Evolutionary conservation across 1,284 basidiomycete species (phyloP).

Genomic region (Cryptococcus hybrid): DNA sequence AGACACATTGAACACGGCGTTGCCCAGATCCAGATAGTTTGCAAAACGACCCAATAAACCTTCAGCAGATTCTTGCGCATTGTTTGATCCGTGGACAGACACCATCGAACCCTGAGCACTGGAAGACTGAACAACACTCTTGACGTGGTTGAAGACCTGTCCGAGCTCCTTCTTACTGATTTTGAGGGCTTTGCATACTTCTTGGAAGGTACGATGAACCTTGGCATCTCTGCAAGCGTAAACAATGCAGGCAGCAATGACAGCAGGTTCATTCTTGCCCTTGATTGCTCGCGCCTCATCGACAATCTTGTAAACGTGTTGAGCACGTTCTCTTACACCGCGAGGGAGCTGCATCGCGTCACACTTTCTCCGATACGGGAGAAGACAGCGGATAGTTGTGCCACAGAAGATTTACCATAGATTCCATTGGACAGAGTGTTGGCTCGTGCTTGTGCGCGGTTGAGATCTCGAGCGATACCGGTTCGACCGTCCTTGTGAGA

Average conservation of each 20-base stretch:
- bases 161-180: constrained; percentile 95
- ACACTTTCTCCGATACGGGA: constrained; percentile 91
- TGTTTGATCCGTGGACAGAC: constrained; percentile 21
- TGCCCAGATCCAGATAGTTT: constrained; percentile 62
- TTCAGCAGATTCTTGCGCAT: constrained; percentile 63
- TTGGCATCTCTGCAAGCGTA: constrained; percentile 94
- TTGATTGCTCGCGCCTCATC: constrained; percentile 89
- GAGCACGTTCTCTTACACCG: constrained; percentile 71
- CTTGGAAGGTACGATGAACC: constrained; percentile 91
- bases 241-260: constrained; percentile 97
- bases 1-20: constrained; percentile 57
- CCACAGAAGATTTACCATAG: constrained; percentile 78
- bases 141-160: constrained; percentile 74
- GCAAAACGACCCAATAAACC: constrained; percentile 90
- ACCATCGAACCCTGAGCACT: constrained; percentile 11
- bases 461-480: constrained; percentile 86
- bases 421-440: constrained; percentile 60
- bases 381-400: constrained; percentile 86
- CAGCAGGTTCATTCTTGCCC: constrained; percentile 82
- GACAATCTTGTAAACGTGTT: constrained; percentile 94
- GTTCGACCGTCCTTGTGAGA: constrained; percentile 92
- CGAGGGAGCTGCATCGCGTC: constrained; percentile 84
- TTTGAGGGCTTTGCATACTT: constrained; percentile 89
- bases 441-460: constrained; percentile 73
- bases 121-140: constrained; percentile 19